phyloP scores from a whole-genome alignment of 1,284 basidiomycete genomes.

The Fomitopsis palustris region DNA sequence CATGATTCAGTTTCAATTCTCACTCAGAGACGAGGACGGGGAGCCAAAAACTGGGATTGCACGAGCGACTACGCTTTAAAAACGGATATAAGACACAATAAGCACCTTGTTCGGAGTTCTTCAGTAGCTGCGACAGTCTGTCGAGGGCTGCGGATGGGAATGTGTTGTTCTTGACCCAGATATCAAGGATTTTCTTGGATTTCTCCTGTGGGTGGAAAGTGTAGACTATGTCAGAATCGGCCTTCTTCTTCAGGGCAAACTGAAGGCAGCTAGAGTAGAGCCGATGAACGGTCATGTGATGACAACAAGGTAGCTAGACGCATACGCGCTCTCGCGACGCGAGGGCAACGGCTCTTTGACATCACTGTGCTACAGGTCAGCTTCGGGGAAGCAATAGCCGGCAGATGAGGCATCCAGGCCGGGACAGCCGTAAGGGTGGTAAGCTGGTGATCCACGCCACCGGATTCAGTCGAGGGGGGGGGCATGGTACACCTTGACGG shows the following conservation, averaged over 20 bases:
- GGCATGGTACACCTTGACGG: neutral
- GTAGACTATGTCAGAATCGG: slow-evolving; percentile 34
- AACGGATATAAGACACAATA: slow-evolving; percentile 62
- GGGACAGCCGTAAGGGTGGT: neutral
- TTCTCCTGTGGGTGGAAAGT: slow-evolving; percentile 73
- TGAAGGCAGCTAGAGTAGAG: neutral
- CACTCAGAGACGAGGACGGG: slow-evolving; percentile 38
- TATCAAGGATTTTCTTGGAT: slow-evolving; percentile 90
- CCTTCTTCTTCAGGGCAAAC: slow-evolving; percentile 9
- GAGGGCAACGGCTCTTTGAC: neutral
- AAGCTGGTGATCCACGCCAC: neutral
- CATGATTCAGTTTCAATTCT: slow-evolving; percentile 66
- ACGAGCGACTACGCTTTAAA: slow-evolving; percentile 74
- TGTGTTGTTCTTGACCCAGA: slow-evolving; percentile 86
- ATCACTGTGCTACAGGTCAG: neutral
- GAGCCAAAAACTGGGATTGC: slow-evolving; percentile 56
- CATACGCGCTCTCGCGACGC: slow-evolving; percentile 2
- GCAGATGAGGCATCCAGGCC: neutral
- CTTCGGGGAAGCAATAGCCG: neutral
- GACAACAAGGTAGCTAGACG: neutral
- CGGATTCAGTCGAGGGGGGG: too few species aligned
- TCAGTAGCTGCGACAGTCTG: slow-evolving; percentile 63
- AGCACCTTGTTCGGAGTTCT: slow-evolving; percentile 74
- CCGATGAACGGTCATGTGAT: slow-evolving; percentile 20
- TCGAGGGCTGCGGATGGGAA: slow-evolving; percentile 73